A percentile compares a stretch with the other conserved stretches of the same genome.
Evolutionary conservation across 768 basidiomycete genomes (phyloP).

Genomic region (Floccularia luteovirens): DNA sequence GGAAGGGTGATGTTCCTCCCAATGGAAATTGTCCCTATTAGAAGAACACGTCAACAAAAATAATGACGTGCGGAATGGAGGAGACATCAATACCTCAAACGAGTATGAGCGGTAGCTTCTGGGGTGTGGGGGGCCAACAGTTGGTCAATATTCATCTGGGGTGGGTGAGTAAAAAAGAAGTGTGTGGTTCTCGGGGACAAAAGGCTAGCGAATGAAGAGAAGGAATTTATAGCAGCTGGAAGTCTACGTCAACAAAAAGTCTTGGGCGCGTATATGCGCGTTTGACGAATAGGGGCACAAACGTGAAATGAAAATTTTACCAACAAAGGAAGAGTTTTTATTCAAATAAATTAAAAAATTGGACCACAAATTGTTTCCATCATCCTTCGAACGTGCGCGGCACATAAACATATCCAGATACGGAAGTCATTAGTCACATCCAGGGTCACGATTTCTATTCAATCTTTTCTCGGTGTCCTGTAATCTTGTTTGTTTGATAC

Average conservation of each 20-base stretch:
- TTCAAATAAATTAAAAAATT: neutral
- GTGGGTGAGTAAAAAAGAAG: too few species aligned
- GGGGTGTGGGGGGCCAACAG: constrained; percentile 68
- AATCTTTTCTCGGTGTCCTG: too few species aligned
- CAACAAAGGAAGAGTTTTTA: neutral
- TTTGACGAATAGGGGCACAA: constrained; percentile 15
- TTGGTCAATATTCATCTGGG: constrained; percentile 42
- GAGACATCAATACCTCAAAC: constrained; percentile 54
- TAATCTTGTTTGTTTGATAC: too few species aligned
- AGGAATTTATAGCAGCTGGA: constrained; percentile 13
- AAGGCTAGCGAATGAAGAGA: constrained; percentile 8
- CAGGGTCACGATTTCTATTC: constrained; percentile 9
- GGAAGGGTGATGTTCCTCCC: constrained; percentile 65
- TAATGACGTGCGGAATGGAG: constrained; percentile 2
- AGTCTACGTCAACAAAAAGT: constrained; percentile 8
- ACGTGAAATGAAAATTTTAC: constrained; percentile 16
- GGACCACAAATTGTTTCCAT: neutral
- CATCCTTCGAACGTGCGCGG: constrained; percentile 17
- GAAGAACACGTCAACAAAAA: constrained; percentile 8
- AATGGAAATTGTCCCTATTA: constrained; percentile 57
- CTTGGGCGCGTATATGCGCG: constrained; percentile 3
- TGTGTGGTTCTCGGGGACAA: constrained; percentile 9
- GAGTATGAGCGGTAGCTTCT: constrained; percentile 65
- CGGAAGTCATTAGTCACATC: constrained; percentile 3
- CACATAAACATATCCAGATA: neutral